These are phyloP conservation scores for Penicillium tannophilum DNA, from an alignment of 495 filamentous ascomycete species.

Conservation along the genomic window DNA sequence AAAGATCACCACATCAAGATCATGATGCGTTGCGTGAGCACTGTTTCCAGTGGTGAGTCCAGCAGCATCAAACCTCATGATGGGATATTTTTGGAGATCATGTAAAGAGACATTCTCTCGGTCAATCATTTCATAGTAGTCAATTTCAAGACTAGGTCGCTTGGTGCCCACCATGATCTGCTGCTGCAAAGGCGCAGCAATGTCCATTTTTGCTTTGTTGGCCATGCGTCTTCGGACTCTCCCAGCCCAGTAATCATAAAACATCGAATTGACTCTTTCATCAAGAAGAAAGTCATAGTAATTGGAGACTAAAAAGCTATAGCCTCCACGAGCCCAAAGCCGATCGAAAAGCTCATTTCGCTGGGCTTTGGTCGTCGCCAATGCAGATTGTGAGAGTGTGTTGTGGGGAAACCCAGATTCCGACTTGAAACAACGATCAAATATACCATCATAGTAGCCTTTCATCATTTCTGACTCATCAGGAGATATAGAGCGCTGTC, in stretches of 20 bases:
- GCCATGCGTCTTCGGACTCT: constrained; percentile 50
- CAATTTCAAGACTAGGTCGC: constrained; percentile 52
- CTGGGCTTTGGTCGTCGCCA: constrained; percentile 48
- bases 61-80: constrained; percentile 44
- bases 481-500: constrained; percentile 39
- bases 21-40: constrained; percentile 30
- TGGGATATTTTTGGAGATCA: constrained; percentile 47
- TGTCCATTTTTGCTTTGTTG: constrained; percentile 46
- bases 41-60: constrained; percentile 45
- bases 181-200: constrained; percentile 51
- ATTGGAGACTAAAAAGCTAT: constrained; percentile 48
- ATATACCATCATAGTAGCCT: constrained; percentile 43
- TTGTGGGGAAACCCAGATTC: constrained; percentile 48
- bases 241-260: constrained; percentile 58
- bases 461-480: constrained; percentile 47
- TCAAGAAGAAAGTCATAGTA: constrained; percentile 53
- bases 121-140: constrained; percentile 59
- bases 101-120: constrained; percentile 51
- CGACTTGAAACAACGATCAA: constrained; percentile 34
- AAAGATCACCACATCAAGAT: constrained; percentile 50
- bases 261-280: constrained; percentile 45
- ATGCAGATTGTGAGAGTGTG: constrained; percentile 38
- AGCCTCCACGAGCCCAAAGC: constrained; percentile 52
- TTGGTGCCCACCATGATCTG: constrained; percentile 54
- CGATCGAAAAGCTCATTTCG: constrained; percentile 47